Conservation (phyloP, 169 alveolate genomes). For the Miamiensis avidus region DNA sequence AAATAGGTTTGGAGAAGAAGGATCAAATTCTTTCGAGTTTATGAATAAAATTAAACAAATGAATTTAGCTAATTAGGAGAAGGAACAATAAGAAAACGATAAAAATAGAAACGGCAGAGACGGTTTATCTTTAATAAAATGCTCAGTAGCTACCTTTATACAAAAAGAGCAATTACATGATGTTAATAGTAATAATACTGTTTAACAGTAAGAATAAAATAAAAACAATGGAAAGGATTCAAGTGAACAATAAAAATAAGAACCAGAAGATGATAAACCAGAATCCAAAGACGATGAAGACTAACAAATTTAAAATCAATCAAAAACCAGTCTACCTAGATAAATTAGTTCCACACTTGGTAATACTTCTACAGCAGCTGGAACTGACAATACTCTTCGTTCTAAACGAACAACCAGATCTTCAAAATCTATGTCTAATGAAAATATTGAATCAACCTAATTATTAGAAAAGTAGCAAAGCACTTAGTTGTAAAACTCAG, state of each 20-base stretch:
- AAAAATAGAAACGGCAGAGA: not conserved
- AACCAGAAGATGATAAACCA: not conserved
- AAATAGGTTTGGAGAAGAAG: too few relatives aligned
- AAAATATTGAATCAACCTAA: too few relatives aligned
- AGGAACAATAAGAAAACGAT: not conserved
- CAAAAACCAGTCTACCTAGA: too few relatives aligned
- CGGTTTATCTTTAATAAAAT: not conserved
- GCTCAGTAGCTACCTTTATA: not conserved
- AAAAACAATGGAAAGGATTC: not conserved
- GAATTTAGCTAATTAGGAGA: too few relatives aligned
- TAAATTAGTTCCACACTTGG: too few relatives aligned
- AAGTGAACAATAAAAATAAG: too few relatives aligned
- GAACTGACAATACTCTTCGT: too few relatives aligned
- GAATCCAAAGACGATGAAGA: not conserved
- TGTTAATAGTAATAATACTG: too few relatives aligned
- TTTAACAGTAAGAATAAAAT: not conserved
- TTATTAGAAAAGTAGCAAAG: not conserved
- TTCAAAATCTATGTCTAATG: not conserved
- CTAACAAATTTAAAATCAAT: not conserved
- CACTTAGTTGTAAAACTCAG: not conserved
- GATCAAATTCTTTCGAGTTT: too few relatives aligned
- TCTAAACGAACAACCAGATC: too few relatives aligned
- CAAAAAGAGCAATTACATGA: not conserved
- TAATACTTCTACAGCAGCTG: too few relatives aligned
- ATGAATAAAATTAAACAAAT: too few relatives aligned